These are phyloP conservation scores for Metschnikowia hibisci DNA, from an alignment of 805 yeast genomes.

Conservation along the genomic window DNA sequence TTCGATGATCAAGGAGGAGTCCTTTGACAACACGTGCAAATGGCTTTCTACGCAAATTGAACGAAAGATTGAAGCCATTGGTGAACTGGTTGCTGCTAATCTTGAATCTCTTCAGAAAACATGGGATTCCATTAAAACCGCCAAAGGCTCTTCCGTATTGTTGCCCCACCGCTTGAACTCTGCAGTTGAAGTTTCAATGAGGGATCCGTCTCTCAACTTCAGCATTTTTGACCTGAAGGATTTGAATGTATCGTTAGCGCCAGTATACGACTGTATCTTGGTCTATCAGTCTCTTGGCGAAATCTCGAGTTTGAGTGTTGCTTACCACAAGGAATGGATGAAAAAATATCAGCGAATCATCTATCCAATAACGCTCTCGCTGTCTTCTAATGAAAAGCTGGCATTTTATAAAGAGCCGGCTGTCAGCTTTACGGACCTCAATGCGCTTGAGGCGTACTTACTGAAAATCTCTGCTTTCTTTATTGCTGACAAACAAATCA, in stretches of 20 bases:
- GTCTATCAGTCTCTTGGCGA: slow-evolving; percentile 75
- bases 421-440: slow-evolving; percentile 27
- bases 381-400: slow-evolving; percentile 23
- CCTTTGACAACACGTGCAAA: slow-evolving; percentile 59
- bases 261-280: slow-evolving; percentile 76
- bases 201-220: slow-evolving; percentile 51
- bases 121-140: slow-evolving; percentile 52
- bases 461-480: slow-evolving; percentile 70
- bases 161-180: slow-evolving; percentile 71
- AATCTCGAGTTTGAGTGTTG: slow-evolving; percentile 53
- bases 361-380: slow-evolving; percentile 51
- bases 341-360: slow-evolving; percentile 67
- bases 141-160: slow-evolving; percentile 38
- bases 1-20: slow-evolving; percentile 68
- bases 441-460: slow-evolving; percentile 51
- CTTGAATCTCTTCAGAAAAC: slow-evolving; percentile 52
- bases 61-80: slow-evolving; percentile 55
- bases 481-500: slow-evolving; percentile 66
- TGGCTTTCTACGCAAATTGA: slow-evolving; percentile 62
- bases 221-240: slow-evolving; percentile 45
- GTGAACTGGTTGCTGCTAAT: slow-evolving; percentile 52
- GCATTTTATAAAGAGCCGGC: slow-evolving; percentile 28
- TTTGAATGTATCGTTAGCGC: slow-evolving; percentile 54
- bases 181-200: slow-evolving; percentile 74
- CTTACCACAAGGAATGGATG: slow-evolving; percentile 67